Percentiles rank a stretch among this genome's conserved stretches.
These are phyloP conservation scores for Rhizoclosmatium sp. DNA, from an alignment of 192 early-diverging fungal species.

Conservation along the genomic window DNA sequence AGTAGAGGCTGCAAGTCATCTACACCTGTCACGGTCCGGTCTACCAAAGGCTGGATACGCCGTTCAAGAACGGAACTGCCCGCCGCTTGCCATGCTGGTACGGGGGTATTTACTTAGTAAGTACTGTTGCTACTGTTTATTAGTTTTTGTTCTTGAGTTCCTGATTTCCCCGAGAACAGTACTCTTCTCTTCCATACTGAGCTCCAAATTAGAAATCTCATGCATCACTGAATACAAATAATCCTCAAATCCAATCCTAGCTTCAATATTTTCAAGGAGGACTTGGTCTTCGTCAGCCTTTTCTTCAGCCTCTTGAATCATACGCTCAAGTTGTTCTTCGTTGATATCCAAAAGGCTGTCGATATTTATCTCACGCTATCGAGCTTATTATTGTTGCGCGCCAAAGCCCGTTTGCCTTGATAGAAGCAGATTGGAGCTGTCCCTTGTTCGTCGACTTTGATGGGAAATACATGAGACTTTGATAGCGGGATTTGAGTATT, in stretches of 20 bases:
- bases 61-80: too few relatives aligned
- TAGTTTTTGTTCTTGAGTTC: conserved; percentile 44
- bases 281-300: conserved; percentile 91
- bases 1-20: too few relatives aligned
- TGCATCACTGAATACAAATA: conserved; percentile 94
- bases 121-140: too few relatives aligned
- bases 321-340: conserved; percentile 91
- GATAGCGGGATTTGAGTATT: conserved; percentile 93
- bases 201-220: conserved; percentile 65
- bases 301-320: conserved; percentile 91
- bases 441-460: conserved; percentile 94
- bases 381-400: conserved; percentile 94
- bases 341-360: conserved; percentile 91
- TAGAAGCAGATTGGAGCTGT: conserved; percentile 93
- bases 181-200: conserved; percentile 91
- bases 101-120: too few relatives aligned
- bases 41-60: too few relatives aligned
- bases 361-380: conserved; percentile 93
- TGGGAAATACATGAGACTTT: conserved; percentile 95
- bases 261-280: conserved; percentile 77
- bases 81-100: too few relatives aligned
- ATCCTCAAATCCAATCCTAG: conserved; percentile 87
- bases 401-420: conserved; percentile 92
- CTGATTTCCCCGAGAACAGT: conserved; percentile 83
- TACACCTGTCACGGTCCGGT: too few relatives aligned